Conservation (phyloP, 805 yeast genomes). For the Monosporozyma solicola region DNA sequence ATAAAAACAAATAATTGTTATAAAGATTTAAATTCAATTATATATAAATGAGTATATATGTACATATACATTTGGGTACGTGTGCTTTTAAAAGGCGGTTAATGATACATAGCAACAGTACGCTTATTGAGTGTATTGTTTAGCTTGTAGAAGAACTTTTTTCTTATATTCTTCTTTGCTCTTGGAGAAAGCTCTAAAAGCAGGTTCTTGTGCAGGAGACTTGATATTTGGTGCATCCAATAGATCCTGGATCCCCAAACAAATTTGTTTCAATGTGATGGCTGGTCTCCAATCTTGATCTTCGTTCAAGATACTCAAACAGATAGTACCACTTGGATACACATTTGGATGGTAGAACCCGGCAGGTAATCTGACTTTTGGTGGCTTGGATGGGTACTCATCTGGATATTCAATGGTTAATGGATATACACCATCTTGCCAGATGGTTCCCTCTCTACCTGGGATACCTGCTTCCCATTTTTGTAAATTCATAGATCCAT, state of each 20-base stretch:
- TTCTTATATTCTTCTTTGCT: constrained; percentile 63
- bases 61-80: no score
- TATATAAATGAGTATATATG: background rate
- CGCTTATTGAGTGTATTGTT: constrained; percentile 45
- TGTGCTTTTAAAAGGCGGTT: background rate
- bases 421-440: constrained; percentile 90
- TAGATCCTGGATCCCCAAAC: constrained; percentile 86
- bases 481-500: constrained; percentile 78
- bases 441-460: constrained; percentile 75
- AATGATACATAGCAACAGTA: background rate
- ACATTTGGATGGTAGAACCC: constrained; percentile 96
- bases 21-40: background rate
- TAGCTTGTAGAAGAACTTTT: constrained; percentile 74
- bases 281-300: constrained; percentile 98
- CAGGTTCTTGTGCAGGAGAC: constrained; percentile 97
- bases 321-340: constrained; percentile 94
- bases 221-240: constrained; percentile 85
- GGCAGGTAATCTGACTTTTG: constrained; percentile 81
- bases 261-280: constrained; percentile 79
- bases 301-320: constrained; percentile 87
- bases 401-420: constrained; percentile 73
- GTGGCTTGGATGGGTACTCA: constrained; percentile 95
- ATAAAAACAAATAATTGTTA: background rate
- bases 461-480: constrained; percentile 95
- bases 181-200: constrained; percentile 77